phyloP scores from a whole-genome alignment of 83 land plant genomes.

The Thuja plicata region DNA sequence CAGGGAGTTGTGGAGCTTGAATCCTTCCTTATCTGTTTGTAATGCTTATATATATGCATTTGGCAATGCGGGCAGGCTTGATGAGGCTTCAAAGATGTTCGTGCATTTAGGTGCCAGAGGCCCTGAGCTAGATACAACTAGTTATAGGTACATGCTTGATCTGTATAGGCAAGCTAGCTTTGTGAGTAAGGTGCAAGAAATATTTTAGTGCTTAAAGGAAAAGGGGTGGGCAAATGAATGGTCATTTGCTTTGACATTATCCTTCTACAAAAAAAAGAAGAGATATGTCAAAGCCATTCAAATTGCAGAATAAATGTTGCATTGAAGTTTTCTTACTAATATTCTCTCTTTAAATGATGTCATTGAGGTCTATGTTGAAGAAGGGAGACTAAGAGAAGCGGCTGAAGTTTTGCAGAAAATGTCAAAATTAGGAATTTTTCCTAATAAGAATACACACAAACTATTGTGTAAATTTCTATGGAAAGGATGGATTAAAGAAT shows the following conservation, averaged over 20 bases:
- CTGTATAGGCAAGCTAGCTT: conserved; percentile 55
- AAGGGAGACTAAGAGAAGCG: conserved; percentile 55
- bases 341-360: conserved; percentile 65
- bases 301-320: conserved; percentile 55
- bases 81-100: conserved; percentile 23
- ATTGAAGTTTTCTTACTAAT: conserved; percentile 46
- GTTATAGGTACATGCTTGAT: conserved; percentile 55
- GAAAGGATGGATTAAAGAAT: conserved; percentile 52
- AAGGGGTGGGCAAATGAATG: conserved; percentile 51
- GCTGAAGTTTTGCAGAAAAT: conserved; percentile 46
- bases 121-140: conserved; percentile 11
- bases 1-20: conserved; percentile 12
- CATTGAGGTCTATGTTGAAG: conserved; percentile 47
- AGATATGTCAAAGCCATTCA: conserved; percentile 44
- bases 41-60: conserved; percentile 24
- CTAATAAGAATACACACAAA: conserved; percentile 59
- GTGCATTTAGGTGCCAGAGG: conserved; percentile 13
- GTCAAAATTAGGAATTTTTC: conserved; percentile 35
- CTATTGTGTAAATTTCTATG: conserved; percentile 47
- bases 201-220: conserved; percentile 39
- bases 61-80: conserved; percentile 24
- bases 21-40: conserved; percentile 14
- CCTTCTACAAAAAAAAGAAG: conserved; percentile 63
- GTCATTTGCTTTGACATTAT: conserved; percentile 73
- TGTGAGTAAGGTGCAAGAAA: conserved; percentile 58